Conservation (phyloP, 495 filamentous ascomycete genomes). For the Penicillium canescens region DNA sequence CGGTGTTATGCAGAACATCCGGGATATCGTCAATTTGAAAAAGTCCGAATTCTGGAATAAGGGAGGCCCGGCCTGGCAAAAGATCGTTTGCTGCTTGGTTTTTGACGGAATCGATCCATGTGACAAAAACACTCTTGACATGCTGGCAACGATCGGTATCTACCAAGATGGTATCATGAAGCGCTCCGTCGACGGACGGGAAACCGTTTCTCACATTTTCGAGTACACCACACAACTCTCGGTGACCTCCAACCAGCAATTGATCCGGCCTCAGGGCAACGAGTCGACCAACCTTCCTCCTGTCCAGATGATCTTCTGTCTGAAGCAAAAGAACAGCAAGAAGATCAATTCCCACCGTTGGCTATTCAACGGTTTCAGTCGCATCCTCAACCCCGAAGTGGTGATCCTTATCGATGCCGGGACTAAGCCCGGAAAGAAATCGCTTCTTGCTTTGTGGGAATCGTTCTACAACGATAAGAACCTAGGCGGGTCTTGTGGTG, state of each 20-base stretch:
- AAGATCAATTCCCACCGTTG: conserved; percentile 99
- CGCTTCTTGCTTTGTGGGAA: conserved; percentile 91
- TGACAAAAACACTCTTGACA: conserved; percentile 92
- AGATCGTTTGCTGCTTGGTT: conserved; percentile 93
- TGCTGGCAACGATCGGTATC: conserved; percentile 90
- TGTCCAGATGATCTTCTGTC: conserved; percentile 97
- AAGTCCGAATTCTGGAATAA: conserved; percentile 99
- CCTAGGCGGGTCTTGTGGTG: conserved; percentile 94
- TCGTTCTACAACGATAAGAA: conserved; percentile 99
- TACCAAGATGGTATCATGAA: conserved; percentile 99
- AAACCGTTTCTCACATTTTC: conserved; percentile 95
- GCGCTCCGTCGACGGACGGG: conserved; percentile 92
- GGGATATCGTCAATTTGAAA: conserved; percentile 96
- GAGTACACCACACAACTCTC: conserved; percentile 99
- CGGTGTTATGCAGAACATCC: conserved; percentile 97
- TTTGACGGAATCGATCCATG: conserved; percentile 98
- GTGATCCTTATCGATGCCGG: conserved; percentile 95
- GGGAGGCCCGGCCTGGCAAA: conserved; percentile 97
- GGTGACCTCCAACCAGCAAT: conserved; percentile 89
- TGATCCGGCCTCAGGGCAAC: conserved; percentile 87
- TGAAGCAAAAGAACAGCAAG: conserved; percentile 98
- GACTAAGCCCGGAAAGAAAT: conserved; percentile 91
- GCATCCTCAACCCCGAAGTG: conserved; percentile 94
- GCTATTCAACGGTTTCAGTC: conserved; percentile 96
- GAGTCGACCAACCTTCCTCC: conserved; percentile 83